Conservation (phyloP, 257 asterid species). For the Fraxinus pennsylvanica region DNA sequence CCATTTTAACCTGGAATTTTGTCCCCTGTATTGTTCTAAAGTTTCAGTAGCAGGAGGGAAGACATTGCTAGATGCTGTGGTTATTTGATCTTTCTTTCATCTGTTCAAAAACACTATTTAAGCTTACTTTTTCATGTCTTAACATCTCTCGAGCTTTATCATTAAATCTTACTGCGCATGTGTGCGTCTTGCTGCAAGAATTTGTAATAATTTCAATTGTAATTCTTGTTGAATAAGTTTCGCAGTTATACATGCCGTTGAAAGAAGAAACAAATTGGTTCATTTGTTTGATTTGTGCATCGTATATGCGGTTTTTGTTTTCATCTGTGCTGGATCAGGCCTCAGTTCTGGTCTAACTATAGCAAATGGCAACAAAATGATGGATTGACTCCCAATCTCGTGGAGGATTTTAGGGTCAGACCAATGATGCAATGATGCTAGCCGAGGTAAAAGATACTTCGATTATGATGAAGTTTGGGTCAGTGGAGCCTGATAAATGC, state of each 20-base stretch:
- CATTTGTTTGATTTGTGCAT: too few relatives aligned
- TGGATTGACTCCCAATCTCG: constrained; percentile 61
- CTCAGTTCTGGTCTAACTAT: constrained; percentile 75
- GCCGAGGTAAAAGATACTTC: constrained; percentile 51
- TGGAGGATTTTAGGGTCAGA: constrained; percentile 59
- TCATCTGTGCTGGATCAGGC: too few relatives aligned
- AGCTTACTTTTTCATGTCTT: neutral
- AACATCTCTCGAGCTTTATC: neutral
- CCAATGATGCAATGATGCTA: constrained; percentile 53
- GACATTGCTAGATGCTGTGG: neutral
- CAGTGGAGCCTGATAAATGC: constrained; percentile 72
- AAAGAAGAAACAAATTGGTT: neutral
- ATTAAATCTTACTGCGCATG: neutral
- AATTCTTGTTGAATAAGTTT: too few relatives aligned
- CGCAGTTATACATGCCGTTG: neutral
- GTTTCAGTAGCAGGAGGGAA: neutral
- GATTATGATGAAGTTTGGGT: constrained; percentile 72
- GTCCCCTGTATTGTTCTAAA: neutral
- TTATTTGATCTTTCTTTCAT: neutral
- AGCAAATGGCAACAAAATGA: constrained; percentile 53
- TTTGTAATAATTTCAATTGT: neutral
- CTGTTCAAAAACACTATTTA: neutral
- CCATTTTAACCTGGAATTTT: neutral
- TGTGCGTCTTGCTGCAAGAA: too few relatives aligned
- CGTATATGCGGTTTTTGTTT: neutral